These are phyloP conservation scores for Vachellia collinsii DNA, from an alignment of 306 rosid species.

Conservation along the genomic window DNA sequence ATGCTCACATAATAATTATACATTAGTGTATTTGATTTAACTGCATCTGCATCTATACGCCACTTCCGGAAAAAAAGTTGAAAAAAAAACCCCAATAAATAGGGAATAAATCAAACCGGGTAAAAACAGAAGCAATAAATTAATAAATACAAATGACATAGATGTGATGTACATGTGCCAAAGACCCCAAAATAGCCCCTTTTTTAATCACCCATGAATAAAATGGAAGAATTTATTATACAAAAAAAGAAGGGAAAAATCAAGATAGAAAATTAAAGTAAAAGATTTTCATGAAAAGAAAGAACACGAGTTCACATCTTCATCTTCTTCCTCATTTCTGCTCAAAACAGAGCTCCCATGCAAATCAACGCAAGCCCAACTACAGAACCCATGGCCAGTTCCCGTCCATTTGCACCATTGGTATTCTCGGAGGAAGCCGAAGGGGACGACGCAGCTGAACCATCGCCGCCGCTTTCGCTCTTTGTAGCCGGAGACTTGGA, in stretches of 20 bases:
- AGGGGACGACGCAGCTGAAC: slow-evolving; percentile 37
- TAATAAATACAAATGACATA: not conserved
- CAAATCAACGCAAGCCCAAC: slow-evolving; percentile 47
- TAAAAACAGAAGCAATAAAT: not conserved
- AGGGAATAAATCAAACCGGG: too few species aligned
- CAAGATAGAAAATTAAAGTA: not conserved
- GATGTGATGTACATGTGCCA: not conserved
- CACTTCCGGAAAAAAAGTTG: not conserved
- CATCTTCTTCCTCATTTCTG: not conserved
- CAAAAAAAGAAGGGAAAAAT: not conserved
- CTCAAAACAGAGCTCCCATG: slow-evolving; percentile 45
- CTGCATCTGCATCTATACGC: not conserved
- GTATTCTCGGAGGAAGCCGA: slow-evolving; percentile 6
- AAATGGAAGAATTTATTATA: slow-evolving; percentile 6
- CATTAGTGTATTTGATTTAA: not conserved
- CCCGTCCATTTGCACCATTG: slow-evolving; percentile 30
- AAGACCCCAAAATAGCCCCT: not conserved
- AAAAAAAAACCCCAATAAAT: not conserved
- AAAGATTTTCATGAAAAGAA: not conserved
- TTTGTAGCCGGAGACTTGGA: slow-evolving; percentile 34
- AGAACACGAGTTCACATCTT: not conserved
- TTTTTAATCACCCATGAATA: not conserved
- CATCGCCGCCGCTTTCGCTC: not conserved
- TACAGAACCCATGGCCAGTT: slow-evolving; percentile 40
- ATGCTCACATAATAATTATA: not conserved